Percentiles rank a stretch among this genome's conserved stretches.
Conservation (phyloP, 1,139 yeast genomes). For the Nakaseomyces nivariensis region DNA sequence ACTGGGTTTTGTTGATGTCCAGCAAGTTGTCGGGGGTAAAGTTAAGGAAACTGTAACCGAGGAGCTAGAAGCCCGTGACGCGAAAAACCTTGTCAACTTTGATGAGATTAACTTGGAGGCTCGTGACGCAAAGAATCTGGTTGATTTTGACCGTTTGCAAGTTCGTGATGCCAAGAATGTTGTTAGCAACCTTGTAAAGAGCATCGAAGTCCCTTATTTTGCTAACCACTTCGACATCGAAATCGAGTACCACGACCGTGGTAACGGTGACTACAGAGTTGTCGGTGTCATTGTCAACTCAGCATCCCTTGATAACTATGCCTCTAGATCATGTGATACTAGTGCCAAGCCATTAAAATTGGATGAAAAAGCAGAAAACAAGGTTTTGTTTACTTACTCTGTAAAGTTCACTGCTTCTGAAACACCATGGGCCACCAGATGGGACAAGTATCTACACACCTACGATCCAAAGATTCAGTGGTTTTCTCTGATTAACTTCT, state of each 20-base stretch:
- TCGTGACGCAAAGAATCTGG: background rate
- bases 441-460: constrained; percentile 93
- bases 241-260: constrained; percentile 74
- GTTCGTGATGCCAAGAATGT: constrained; percentile 10
- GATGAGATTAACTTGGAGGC: background rate
- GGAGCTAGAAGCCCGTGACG: background rate
- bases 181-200: constrained; percentile 9
- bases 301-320: constrained; percentile 33
- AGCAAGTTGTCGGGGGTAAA: constrained; percentile 10
- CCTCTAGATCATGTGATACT: constrained; percentile 38
- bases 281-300: constrained; percentile 85
- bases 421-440: constrained; percentile 94
- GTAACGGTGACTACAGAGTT: constrained; percentile 62
- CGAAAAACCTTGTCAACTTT: background rate
- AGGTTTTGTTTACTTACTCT: constrained; percentile 51
- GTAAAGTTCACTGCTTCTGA: constrained; percentile 56
- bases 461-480: constrained; percentile 91
- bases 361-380: constrained; percentile 32
- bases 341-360: constrained; percentile 37
- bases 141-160: background rate
- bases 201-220: constrained; percentile 38
- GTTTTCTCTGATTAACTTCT: constrained; percentile 83
- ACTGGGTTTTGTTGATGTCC: constrained; percentile 52
- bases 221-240: constrained; percentile 72
- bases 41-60: background rate